Evolutionary conservation across 768 basidiomycete genomes (phyloP).

Genomic region (Suillus brevipes): DNA sequence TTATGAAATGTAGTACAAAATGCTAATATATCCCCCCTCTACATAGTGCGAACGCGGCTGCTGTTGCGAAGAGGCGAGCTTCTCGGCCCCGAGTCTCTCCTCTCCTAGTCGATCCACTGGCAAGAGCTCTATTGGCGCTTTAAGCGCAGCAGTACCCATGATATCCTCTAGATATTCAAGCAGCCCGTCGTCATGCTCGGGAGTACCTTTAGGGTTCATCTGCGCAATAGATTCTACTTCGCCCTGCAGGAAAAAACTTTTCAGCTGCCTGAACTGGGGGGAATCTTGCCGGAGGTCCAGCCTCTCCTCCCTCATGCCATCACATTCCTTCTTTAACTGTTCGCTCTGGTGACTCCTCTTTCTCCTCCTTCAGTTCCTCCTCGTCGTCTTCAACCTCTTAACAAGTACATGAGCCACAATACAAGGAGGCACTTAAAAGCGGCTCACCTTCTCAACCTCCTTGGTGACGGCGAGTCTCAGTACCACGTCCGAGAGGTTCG

Average conservation of each 20-base stretch:
- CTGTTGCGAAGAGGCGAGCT: no score
- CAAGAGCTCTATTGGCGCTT: slow-evolving; percentile 85
- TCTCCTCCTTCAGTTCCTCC: slow-evolving; percentile 71
- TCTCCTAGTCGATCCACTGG: slow-evolving; percentile 84
- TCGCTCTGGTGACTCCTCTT: slow-evolving; percentile 52
- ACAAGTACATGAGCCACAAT: slow-evolving; percentile 8
- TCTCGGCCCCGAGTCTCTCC: no score
- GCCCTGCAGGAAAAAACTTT: slow-evolving; percentile 97
- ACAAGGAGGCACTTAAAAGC: background rate
- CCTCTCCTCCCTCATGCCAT: slow-evolving; percentile 30
- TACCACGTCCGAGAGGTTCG: slow-evolving; percentile 89
- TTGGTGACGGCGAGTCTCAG: slow-evolving; percentile 94
- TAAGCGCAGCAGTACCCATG: slow-evolving; percentile 92
- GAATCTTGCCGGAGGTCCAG: no score
- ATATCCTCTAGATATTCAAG: slow-evolving; percentile 99
- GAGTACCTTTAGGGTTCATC: slow-evolving; percentile 95
- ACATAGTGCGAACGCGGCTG: no score
- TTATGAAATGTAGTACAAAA: no score
- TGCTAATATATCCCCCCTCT: no score
- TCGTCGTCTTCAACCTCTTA: slow-evolving; percentile 89
- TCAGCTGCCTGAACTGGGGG: no score
- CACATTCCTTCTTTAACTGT: slow-evolving; percentile 27
- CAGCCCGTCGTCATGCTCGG: slow-evolving; percentile 93
- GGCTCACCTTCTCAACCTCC: slow-evolving; percentile 94
- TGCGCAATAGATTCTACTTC: slow-evolving; percentile 99